These are phyloP conservation scores for Penicillium nucicola DNA, from an alignment of 495 filamentous ascomycete genomes.

Conservation along the genomic window DNA sequence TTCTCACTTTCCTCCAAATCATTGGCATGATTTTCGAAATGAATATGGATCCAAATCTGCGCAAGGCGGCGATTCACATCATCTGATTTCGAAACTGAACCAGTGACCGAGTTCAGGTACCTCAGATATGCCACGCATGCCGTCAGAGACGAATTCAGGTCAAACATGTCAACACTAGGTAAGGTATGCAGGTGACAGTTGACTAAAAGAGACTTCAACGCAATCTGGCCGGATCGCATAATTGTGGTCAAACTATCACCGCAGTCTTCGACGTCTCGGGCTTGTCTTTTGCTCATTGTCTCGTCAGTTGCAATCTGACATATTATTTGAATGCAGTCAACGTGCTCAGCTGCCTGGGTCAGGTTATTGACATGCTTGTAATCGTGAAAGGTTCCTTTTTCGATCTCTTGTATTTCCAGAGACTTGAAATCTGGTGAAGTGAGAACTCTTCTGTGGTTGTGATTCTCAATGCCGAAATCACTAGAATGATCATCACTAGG, in stretches of 20 bases:
- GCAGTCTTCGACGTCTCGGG: slow-evolving; percentile 3
- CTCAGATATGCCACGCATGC: slow-evolving; percentile 4
- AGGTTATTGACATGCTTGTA: not conserved
- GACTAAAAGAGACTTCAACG: slow-evolving; percentile 5
- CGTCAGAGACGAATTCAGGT: not conserved
- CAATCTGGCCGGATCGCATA: not conserved
- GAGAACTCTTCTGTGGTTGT: not conserved
- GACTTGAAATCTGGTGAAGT: slow-evolving; percentile 1
- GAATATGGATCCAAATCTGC: slow-evolving; percentile 4
- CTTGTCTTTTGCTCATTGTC: slow-evolving; percentile 3
- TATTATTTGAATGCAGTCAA: slow-evolving; percentile 4
- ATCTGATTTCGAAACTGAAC: slow-evolving; percentile 1
- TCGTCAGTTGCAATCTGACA: slow-evolving; percentile 6
- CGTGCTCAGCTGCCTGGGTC: not conserved
- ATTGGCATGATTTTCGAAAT: slow-evolving; percentile 6
- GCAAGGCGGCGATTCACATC: slow-evolving; percentile 4
- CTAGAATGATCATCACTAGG: too few species aligned
- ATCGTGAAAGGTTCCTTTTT: not conserved
- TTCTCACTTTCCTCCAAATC: slow-evolving; percentile 2
- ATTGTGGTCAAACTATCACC: not conserved
- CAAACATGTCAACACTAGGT: not conserved
- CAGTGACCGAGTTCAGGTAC: slow-evolving; percentile 1
- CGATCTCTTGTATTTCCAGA: slow-evolving; percentile 1
- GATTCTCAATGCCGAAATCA: too few species aligned
- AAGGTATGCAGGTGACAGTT: slow-evolving; percentile 2